Conservation (phyloP, 2,329 filamentous ascomycete genomes). For the Fusarium sarcochroum region DNA sequence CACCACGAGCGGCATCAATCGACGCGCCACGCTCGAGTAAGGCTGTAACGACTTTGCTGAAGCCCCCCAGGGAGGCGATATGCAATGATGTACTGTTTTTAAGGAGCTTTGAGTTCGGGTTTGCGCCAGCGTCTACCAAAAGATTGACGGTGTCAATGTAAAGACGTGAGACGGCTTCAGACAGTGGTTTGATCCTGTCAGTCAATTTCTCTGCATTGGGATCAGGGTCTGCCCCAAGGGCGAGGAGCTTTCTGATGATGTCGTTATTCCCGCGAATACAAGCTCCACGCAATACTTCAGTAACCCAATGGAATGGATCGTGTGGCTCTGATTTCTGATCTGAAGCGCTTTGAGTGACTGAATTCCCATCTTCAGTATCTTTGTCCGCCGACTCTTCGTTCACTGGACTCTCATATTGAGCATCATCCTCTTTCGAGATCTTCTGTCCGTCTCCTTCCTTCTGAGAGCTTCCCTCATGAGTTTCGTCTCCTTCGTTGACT, state of each 20-base stretch:
- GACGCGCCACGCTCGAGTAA: neutral
- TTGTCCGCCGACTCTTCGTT: too few relatives aligned
- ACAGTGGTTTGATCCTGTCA: neutral
- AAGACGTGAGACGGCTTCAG: neutral
- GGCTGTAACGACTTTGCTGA: neutral
- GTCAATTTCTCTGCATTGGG: neutral
- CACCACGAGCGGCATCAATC: neutral
- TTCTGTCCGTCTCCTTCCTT: neutral
- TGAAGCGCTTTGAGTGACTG: neutral
- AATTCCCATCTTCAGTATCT: too few relatives aligned
- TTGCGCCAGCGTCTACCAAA: neutral
- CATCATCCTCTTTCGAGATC: neutral
- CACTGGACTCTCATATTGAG: too few relatives aligned
- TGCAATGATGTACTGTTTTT: neutral
- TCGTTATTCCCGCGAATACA: neutral
- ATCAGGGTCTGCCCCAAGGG: neutral
- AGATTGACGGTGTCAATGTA: neutral
- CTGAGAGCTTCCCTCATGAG: neutral
- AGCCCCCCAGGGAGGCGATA: neutral
- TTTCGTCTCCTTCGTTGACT: neutral
- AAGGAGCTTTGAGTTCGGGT: neutral
- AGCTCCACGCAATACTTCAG: neutral
- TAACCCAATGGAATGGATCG: slow-evolving; percentile 2
- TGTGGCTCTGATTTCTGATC: neutral
- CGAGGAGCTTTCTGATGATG: neutral